A percentile compares a stretch with the other conserved stretches of the same genome.
These are phyloP conservation scores for Ophiocordyceps unilateralis DNA, from an alignment of 2,329 filamentous ascomycete species.

Conservation along the genomic window DNA sequence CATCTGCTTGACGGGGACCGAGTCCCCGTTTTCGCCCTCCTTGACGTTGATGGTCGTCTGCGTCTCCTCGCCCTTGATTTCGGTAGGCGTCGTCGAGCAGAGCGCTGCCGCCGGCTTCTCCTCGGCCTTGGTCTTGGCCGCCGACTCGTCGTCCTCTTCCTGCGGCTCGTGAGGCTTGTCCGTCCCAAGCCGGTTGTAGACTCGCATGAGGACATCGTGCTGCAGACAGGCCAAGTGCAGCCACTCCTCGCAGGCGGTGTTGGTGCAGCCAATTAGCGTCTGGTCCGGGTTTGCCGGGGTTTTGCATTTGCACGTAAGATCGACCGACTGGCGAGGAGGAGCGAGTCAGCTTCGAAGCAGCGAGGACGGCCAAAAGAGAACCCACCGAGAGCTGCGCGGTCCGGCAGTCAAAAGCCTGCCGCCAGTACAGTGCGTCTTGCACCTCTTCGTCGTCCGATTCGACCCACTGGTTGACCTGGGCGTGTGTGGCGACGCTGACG, in stretches of 20 bases:
- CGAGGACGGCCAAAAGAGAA: background rate
- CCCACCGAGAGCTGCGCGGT: constrained; percentile 39
- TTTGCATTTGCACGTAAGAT: constrained; percentile 39
- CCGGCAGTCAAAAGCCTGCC: constrained; percentile 42
- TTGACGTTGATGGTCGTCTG: constrained; percentile 36
- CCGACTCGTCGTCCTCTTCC: constrained; percentile 17
- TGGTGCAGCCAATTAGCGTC: constrained; percentile 39
- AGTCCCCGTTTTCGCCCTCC: constrained; percentile 23
- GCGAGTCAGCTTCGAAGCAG: constrained; percentile 7
- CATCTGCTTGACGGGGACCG: constrained; percentile 19
- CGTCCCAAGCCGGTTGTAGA: constrained; percentile 31
- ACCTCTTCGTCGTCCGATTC: constrained; percentile 51
- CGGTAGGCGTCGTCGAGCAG: constrained; percentile 33
- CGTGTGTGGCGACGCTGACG: constrained; percentile 44
- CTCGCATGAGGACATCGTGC: constrained; percentile 32
- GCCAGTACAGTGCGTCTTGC: constrained; percentile 42
- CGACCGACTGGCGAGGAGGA: constrained; percentile 26
- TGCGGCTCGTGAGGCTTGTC: constrained; percentile 29
- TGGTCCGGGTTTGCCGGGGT: constrained; percentile 45
- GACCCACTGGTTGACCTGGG: constrained; percentile 49
- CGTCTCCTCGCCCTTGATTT: constrained; percentile 30
- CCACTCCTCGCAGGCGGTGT: constrained; percentile 38
- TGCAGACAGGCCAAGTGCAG: constrained; percentile 47
- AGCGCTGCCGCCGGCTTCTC: constrained; percentile 7
- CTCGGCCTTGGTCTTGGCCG: constrained; percentile 22